Evolutionary conservation across 2,329 filamentous ascomycete genomes (phyloP), one percentile per base, ranked within the genome.

Genomic region (Amylocarpus encephaloides): DNA sequence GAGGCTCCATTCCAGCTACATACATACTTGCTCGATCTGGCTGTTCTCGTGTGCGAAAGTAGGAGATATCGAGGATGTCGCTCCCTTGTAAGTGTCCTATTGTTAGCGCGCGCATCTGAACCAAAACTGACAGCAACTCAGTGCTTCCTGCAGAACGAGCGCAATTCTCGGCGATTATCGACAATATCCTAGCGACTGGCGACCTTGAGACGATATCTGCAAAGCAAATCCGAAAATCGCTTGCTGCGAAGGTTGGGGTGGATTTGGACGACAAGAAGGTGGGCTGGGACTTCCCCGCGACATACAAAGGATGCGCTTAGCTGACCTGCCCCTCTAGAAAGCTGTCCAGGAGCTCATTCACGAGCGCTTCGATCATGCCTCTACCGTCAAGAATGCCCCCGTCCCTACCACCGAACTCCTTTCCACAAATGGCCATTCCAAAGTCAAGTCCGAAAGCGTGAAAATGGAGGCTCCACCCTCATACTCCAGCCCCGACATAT

Each of bases 291-390:
- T 5, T 34, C 22, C 34, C 33, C 19, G 34, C 13, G 22, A 29
- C 34, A 19, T 22, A 15, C 22, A 41, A 30, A 10, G 32, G 32
- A 26, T n/a, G n/a, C 13, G 33, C 49, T 44, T 50, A 46, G 44
- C 46, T 49, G 43, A 56, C 22, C 33, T 18, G 16, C 34, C 39
- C 39, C 46, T 44, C 22, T 48, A 81, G 77, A 66, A 69, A 55
- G 68, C 69, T 6, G 71, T 81, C 51, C 76, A 78, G 61, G 65
- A 68, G 36, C 67, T 81, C 36, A 80, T 81, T 46, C 72, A 74
- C 66, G 70, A 76, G 58, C 72, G 78, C 40, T 81, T 81, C 61
- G 76, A 80, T 61, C 68, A 74, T 52, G 66, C 68, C 52, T 26
- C 22, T 26, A 26, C 22, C 22, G 22, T 26, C 22, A 26, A 26